Conservation (phyloP, 129 eudicot species). For the Centrapalus pauciflorus region DNA sequence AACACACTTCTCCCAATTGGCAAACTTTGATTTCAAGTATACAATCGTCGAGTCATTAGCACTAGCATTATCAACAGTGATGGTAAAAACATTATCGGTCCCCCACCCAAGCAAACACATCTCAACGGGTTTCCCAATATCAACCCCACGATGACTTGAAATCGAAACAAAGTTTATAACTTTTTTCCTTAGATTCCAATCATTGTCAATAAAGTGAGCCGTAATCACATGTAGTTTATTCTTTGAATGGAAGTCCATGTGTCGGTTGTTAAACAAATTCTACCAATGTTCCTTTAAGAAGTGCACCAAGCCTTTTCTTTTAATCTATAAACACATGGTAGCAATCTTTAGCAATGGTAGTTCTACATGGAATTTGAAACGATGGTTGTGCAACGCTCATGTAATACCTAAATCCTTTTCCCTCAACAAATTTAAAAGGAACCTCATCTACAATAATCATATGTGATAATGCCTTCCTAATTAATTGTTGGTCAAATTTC, state of each 20-base stretch:
- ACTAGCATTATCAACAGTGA: conserved; percentile 19
- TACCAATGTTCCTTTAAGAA: background rate
- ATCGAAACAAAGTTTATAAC: conserved; percentile 4
- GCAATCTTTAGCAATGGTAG: background rate
- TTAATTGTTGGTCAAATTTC: background rate
- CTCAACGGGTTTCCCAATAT: background rate
- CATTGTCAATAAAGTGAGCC: conserved; percentile 12
- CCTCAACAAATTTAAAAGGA: background rate
- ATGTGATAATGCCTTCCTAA: background rate
- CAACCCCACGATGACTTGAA: conserved; percentile 14
- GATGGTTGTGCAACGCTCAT: background rate
- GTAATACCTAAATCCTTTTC: background rate
- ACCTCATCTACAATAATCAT: no score
- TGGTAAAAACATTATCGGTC: conserved; percentile 11
- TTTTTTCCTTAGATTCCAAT: conserved; percentile 8
- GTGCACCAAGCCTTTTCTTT: background rate
- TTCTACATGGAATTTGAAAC: background rate
- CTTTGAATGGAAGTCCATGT: conserved; percentile 22
- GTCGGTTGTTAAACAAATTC: conserved; percentile 1
- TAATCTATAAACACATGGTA: background rate
- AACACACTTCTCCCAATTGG: background rate
- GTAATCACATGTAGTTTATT: conserved; percentile 17
- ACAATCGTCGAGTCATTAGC: background rate
- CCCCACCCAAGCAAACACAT: conserved; percentile 20
- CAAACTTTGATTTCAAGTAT: conserved; percentile 1